Percentiles rank a stretch among this genome's conserved stretches.
Evolutionary conservation across 306 rosid species (phyloP).

Genomic region (Trifolium dubium): DNA sequence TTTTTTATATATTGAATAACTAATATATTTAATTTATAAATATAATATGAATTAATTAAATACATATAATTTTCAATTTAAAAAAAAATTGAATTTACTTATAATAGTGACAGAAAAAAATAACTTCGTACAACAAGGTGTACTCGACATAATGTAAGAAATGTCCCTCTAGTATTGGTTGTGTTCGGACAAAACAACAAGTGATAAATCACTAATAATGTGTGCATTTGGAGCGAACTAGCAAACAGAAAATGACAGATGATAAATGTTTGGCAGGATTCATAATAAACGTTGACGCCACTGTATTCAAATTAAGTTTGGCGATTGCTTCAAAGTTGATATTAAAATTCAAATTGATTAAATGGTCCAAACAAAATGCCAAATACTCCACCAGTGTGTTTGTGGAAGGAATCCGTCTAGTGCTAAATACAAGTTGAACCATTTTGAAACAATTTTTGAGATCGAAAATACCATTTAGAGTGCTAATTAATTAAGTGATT

Average conservation of each 20-base stretch:
- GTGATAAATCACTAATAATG: not conserved
- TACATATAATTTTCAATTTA: too few species aligned
- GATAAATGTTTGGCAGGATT: conserved; percentile 16
- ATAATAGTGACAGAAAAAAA: too few species aligned
- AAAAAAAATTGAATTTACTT: too few species aligned
- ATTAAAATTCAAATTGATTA: not conserved
- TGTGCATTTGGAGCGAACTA: conserved; percentile 2
- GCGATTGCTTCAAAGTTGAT: conserved; percentile 3
- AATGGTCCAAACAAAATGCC: not conserved
- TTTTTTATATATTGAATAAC: too few species aligned
- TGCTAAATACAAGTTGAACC: not conserved
- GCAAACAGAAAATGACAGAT: conserved; percentile 13
- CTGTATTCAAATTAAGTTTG: not conserved
- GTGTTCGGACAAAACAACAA: conserved; percentile 29
- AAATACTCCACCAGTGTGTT: not conserved
- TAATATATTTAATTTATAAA: too few species aligned
- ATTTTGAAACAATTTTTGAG: too few species aligned
- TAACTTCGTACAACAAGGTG: not conserved
- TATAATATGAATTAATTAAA: too few species aligned
- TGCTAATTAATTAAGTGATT: too few species aligned
- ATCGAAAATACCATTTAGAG: not conserved
- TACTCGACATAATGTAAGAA: not conserved
- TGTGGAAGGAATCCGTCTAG: not conserved
- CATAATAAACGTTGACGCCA: conserved; percentile 15
- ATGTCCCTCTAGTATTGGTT: not conserved